A percentile compares a stretch with the other conserved stretches of the same genome.
Conservation (phyloP, 2,329 filamentous ascomycete species). For the Rutstroemia sp. region DNA sequence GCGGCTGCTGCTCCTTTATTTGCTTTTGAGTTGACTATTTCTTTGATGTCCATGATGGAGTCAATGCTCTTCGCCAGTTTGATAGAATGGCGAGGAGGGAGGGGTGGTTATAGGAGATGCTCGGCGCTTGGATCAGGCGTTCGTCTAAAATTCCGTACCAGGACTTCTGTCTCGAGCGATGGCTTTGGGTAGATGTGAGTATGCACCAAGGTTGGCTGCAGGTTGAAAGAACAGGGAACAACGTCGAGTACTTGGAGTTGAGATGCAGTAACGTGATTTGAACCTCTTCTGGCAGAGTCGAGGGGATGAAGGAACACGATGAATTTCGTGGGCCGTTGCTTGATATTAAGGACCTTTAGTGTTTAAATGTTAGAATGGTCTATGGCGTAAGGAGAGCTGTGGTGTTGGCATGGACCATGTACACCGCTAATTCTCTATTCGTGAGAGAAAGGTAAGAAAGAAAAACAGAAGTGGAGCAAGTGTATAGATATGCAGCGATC, state of each 20-base stretch:
- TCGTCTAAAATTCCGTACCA: constrained; percentile 22
- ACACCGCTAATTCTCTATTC: constrained; percentile 23
- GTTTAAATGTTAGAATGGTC: constrained; percentile 6
- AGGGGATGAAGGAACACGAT: background rate
- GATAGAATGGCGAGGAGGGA: constrained; percentile 4
- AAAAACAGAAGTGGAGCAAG: constrained; percentile 7
- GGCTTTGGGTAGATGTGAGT: constrained; percentile 23
- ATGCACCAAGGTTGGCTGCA: constrained; percentile 13
- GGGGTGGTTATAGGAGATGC: constrained; percentile 19
- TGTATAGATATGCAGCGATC: constrained; percentile 22
- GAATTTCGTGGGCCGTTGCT: background rate
- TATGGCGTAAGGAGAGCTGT: constrained; percentile 6
- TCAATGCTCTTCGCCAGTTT: background rate
- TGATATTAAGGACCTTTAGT: constrained; percentile 5
- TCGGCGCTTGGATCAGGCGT: constrained; percentile 28
- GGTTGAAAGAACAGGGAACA: constrained; percentile 8
- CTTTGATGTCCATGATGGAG: constrained; percentile 30
- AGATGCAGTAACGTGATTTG: background rate
- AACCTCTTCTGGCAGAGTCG: background rate
- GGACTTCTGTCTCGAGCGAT: constrained; percentile 17
- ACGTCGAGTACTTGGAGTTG: no score
- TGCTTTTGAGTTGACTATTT: constrained; percentile 32
- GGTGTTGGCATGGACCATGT: constrained; percentile 11
- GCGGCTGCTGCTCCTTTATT: constrained; percentile 24
- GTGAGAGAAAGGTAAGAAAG: constrained; percentile 9